Evolutionary conservation across 805 yeast genomes (phyloP).

Genomic region (Monosporozyma siamensis): DNA sequence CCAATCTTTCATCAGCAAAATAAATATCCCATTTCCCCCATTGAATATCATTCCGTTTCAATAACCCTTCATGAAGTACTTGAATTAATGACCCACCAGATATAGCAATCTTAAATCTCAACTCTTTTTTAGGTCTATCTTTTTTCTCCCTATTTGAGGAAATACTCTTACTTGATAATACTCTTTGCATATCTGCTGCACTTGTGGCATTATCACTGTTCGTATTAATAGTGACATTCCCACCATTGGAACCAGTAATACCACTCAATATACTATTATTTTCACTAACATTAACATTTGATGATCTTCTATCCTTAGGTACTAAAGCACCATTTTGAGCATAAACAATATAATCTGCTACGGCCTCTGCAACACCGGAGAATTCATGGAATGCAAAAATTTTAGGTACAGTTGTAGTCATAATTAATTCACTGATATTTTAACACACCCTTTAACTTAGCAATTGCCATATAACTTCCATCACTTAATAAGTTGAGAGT

Average conservation of each 20-base stretch:
- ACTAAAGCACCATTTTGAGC: conserved; percentile 59
- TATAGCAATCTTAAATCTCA: conserved; percentile 80
- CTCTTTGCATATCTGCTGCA: conserved; percentile 14
- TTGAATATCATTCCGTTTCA: conserved; percentile 64
- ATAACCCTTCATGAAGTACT: conserved; percentile 77
- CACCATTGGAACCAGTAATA: background rate
- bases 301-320: conserved; percentile 17
- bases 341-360: conserved; percentile 85
- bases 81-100: conserved; percentile 89
- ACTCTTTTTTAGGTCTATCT: conserved; percentile 47
- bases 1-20: conserved; percentile 93
- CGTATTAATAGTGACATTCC: background rate
- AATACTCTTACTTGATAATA: conserved; percentile 17
- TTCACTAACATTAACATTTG: conserved; percentile 13
- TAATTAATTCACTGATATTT: too few species aligned
- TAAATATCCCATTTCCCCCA: conserved; percentile 96
- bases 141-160: conserved; percentile 22
- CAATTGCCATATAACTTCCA: too few species aligned
- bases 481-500: too few species aligned
- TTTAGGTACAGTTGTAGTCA: conserved; percentile 92
- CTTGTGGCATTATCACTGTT: conserved; percentile 4
- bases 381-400: conserved; percentile 88
- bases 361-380: conserved; percentile 88
- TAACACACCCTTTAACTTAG: too few species aligned
- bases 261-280: conserved; percentile 1